phyloP scores from a whole-genome alignment of 2,329 filamentous ascomycete genomes.

The Aspergillus glaucus region DNA sequence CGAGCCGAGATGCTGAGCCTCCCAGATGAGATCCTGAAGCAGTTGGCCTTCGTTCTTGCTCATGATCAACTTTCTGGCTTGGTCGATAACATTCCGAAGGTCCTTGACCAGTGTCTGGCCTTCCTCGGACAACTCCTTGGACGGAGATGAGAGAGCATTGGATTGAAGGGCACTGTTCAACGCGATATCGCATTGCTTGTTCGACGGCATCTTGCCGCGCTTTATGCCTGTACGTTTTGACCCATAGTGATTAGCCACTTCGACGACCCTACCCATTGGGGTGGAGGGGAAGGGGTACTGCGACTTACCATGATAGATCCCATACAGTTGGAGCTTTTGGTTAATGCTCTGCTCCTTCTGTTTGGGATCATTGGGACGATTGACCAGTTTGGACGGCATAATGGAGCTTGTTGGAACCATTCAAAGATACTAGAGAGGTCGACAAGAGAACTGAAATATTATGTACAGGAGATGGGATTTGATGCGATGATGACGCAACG shows the following conservation, averaged over 20 bases:
- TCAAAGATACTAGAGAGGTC: background rate
- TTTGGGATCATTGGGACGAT: constrained; percentile 66
- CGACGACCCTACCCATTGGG: too few species aligned
- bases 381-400: constrained; percentile 47
- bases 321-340: constrained; percentile 89
- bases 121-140: constrained; percentile 71
- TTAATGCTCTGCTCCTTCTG: constrained; percentile 82
- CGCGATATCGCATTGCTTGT: constrained; percentile 91
- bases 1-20: constrained; percentile 68
- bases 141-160: constrained; percentile 62
- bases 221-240: constrained; percentile 58
- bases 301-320: constrained; percentile 62
- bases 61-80: constrained; percentile 77
- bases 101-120: constrained; percentile 74
- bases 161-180: constrained; percentile 80
- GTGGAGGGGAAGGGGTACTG: too few species aligned
- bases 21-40: constrained; percentile 95
- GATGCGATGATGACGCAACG: too few species aligned
- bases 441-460: too few species aligned
- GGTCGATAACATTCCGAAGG: constrained; percentile 69
- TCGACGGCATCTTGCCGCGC: constrained; percentile 88
- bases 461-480: too few species aligned
- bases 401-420: constrained; percentile 6
- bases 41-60: constrained; percentile 94
- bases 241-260: too few species aligned